phyloP scores from a whole-genome alignment of 148 eudicot genomes.

The Rhododendron griersonianum region DNA sequence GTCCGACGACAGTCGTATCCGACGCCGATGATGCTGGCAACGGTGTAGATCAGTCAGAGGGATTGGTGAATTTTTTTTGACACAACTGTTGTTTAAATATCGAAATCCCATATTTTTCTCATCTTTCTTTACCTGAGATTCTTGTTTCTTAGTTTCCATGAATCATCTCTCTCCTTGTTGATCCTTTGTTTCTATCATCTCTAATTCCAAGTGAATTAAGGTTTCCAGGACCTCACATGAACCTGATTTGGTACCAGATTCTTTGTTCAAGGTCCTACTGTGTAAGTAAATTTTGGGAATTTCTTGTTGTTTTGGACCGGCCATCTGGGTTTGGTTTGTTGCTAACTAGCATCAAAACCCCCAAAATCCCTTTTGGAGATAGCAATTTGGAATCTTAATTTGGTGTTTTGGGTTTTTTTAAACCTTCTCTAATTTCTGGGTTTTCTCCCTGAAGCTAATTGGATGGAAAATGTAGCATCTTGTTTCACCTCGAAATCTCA shows the following conservation, averaged over 20 bases:
- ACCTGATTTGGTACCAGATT: not conserved
- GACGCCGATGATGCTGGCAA: too few species aligned
- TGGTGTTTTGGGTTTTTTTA: constrained; percentile 21
- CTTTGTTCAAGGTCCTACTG: not conserved
- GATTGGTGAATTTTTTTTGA: too few species aligned
- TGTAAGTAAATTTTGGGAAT: constrained; percentile 5
- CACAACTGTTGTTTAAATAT: too few species aligned
- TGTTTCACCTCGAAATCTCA: not conserved
- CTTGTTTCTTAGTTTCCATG: constrained; percentile 10
- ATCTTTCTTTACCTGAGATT: constrained; percentile 20
- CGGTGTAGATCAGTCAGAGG: too few species aligned
- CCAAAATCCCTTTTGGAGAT: constrained; percentile 22
- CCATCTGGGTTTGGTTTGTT: constrained; percentile 41
- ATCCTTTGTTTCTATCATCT: not conserved
- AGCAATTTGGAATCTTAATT: constrained; percentile 37
- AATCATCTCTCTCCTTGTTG: not conserved
- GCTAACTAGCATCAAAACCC: constrained; percentile 15
- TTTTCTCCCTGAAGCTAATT: constrained; percentile 15
- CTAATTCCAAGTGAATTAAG: constrained; percentile 1
- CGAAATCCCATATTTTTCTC: constrained; percentile 31
- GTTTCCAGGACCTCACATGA: not conserved
- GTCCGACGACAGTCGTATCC: too few species aligned
- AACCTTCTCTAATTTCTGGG: constrained; percentile 19
- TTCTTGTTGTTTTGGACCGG: constrained; percentile 13
- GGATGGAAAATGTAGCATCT: constrained; percentile 34